phyloP scores from a whole-genome alignment of 768 basidiomycete genomes.

The Lyophyllum decastes region DNA sequence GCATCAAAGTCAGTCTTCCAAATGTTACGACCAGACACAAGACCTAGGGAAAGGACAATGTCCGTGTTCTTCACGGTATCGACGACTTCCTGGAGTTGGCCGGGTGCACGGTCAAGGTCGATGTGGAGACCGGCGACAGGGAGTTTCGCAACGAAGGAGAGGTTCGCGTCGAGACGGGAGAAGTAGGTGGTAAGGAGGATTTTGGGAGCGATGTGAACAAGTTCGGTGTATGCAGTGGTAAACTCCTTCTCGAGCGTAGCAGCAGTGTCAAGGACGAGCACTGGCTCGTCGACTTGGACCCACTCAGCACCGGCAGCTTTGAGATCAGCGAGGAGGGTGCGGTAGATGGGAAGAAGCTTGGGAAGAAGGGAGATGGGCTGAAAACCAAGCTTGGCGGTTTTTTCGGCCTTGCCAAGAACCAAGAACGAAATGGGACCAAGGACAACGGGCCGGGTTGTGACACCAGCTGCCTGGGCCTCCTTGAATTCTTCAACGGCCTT shows the following conservation, averaged over 20 bases:
- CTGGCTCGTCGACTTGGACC: slow-evolving; percentile 97
- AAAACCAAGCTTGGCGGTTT: slow-evolving; percentile 82
- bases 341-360: slow-evolving; percentile 90
- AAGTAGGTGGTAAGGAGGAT: slow-evolving; percentile 97
- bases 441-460: slow-evolving; percentile 92
- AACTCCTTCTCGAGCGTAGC: slow-evolving; percentile 78
- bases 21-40: slow-evolving; percentile 98
- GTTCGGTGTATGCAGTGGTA: slow-evolving; percentile 76
- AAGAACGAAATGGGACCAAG: slow-evolving; percentile 97
- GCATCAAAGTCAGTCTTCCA: slow-evolving; percentile 96
- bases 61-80: slow-evolving; percentile 81
- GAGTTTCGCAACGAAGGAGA: slow-evolving; percentile 87
- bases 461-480: slow-evolving; percentile 89
- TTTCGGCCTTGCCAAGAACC: slow-evolving; percentile 86
- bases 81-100: slow-evolving; percentile 82
- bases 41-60: slow-evolving; percentile 86
- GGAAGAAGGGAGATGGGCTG: slow-evolving; percentile 88
- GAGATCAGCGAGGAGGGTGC: slow-evolving; percentile 84
- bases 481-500: slow-evolving; percentile 93
- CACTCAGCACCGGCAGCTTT: slow-evolving; percentile 92
- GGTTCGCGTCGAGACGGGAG: slow-evolving; percentile 90
- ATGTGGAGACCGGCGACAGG: slow-evolving; percentile 94
- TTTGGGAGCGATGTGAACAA: slow-evolving; percentile 82
- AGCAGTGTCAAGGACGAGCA: slow-evolving; percentile 90
- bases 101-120: slow-evolving; percentile 92